Conservation (phyloP, 352 stramenopile genomes). For the Phytophthora foliorum region DNA sequence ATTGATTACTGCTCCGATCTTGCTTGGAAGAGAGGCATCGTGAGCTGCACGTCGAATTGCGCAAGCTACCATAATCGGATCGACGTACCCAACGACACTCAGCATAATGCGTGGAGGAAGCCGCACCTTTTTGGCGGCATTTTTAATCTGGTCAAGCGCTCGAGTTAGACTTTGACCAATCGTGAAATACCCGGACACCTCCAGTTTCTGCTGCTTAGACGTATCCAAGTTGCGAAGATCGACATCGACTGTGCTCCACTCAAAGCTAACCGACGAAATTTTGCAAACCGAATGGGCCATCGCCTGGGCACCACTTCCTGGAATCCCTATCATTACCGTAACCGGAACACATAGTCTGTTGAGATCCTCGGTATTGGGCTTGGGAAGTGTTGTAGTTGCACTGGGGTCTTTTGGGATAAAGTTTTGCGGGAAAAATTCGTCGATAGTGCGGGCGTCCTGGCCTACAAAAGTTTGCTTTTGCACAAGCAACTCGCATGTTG, state of each 20-base stretch:
- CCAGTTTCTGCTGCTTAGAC: slow-evolving; percentile 36
- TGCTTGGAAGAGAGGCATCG: slow-evolving; percentile 34
- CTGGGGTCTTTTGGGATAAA: slow-evolving; percentile 70
- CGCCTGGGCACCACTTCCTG: slow-evolving; percentile 55
- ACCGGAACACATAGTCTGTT: slow-evolving; percentile 57
- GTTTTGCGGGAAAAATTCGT: slow-evolving; percentile 58
- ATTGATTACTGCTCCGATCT: slow-evolving; percentile 58
- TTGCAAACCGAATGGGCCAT: slow-evolving; percentile 58
- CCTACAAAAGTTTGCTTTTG: slow-evolving; percentile 30
- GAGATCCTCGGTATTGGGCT: slow-evolving; percentile 37
- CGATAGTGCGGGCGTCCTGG: slow-evolving; percentile 27
- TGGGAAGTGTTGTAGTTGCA: slow-evolving; percentile 47
- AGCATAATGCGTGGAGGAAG: slow-evolving; percentile 63
- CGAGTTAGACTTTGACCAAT: slow-evolving; percentile 36
- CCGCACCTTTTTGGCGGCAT: slow-evolving; percentile 16
- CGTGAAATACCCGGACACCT: slow-evolving; percentile 33
- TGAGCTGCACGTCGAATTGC: slow-evolving; percentile 46
- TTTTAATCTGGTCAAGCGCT: slow-evolving; percentile 31
- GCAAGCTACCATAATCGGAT: slow-evolving; percentile 54
- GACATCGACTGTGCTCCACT: slow-evolving; percentile 54
- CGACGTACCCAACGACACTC: slow-evolving; percentile 64
- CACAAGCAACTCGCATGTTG: slow-evolving; percentile 37
- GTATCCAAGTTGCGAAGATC: slow-evolving; percentile 43
- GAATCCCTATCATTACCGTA: slow-evolving; percentile 70
- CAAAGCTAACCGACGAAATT: slow-evolving; percentile 52